phyloP scores from a whole-genome alignment of 768 basidiomycete genomes.

The Dacryopinax primogenitus region DNA sequence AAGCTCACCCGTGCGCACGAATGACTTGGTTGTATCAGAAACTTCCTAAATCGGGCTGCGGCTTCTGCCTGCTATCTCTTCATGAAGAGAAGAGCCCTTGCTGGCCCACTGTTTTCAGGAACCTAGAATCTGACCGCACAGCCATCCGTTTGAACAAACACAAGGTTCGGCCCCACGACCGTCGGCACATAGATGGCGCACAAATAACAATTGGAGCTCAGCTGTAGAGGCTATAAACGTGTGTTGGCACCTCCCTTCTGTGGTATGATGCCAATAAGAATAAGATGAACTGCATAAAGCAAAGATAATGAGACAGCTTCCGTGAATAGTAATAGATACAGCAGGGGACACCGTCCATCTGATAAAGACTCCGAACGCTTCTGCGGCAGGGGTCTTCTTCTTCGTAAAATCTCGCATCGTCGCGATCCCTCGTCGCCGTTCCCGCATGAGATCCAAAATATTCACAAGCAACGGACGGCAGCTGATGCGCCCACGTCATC shows the following conservation, averaged over 20 bases:
- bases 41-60: not conserved
- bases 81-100: not conserved
- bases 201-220: not conserved
- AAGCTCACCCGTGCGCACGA: not conserved
- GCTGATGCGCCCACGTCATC: not conserved
- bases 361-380: not conserved
- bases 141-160: not conserved
- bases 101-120: not conserved
- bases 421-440: not conserved
- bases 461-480: not conserved
- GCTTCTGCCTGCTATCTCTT: slow-evolving; percentile 1
- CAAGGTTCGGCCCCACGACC: not conserved
- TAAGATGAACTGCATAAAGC: not conserved
- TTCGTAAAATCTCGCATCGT: not conserved
- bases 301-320: not conserved
- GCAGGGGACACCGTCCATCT: not conserved
- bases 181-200: not conserved
- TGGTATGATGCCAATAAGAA: not conserved
- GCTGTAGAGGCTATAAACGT: not conserved
- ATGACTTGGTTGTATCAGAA: not conserved
- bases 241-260: not conserved
- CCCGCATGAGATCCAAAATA: not conserved
- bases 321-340: slow-evolving; percentile 7
- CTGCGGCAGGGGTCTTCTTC: not conserved
- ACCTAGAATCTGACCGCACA: not conserved